Evolutionary conservation across 768 basidiomycete genomes (phyloP).

Genomic region (Gautieria morchelliformis): DNA sequence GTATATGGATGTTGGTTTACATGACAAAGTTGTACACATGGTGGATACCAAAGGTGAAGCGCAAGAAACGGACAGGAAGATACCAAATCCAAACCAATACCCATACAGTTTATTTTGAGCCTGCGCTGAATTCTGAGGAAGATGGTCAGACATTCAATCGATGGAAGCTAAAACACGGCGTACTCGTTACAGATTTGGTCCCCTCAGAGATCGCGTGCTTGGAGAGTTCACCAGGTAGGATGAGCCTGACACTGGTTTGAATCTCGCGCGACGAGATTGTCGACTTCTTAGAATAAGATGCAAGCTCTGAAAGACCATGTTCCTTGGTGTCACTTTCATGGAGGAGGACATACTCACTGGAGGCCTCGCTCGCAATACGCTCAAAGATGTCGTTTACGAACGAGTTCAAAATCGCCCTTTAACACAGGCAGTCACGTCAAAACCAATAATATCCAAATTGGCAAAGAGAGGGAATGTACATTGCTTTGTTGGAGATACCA

Average conservation of each 20-base stretch:
- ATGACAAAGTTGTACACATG: background rate
- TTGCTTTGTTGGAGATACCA: slow-evolving; percentile 86
- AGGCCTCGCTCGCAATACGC: slow-evolving; percentile 66
- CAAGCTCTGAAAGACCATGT: slow-evolving; percentile 43
- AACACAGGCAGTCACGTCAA: background rate
- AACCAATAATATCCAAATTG: background rate
- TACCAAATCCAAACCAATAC: background rate
- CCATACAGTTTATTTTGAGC: slow-evolving; percentile 3
- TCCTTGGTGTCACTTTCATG: background rate
- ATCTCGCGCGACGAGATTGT: slow-evolving; percentile 90
- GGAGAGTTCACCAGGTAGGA: slow-evolving; percentile 77
- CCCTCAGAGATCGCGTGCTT: slow-evolving; percentile 88
- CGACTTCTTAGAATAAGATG: slow-evolving; percentile 81
- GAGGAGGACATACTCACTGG: slow-evolving; percentile 34
- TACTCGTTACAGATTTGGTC: slow-evolving; percentile 63
- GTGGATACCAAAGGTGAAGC: background rate
- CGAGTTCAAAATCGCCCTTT: slow-evolving; percentile 59
- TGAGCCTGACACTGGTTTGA: slow-evolving; percentile 74
- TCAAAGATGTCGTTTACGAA: slow-evolving; percentile 84
- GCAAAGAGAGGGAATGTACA: slow-evolving; percentile 22
- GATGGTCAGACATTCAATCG: background rate
- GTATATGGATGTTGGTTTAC: background rate
- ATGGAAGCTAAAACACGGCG: slow-evolving; percentile 13
- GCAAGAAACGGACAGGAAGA: background rate
- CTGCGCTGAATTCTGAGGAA: slow-evolving; percentile 4